Evolutionary conservation across 2,329 filamentous ascomycete genomes (phyloP), one percentile per base, ranked within the genome.

Genomic region (Trichoderma lentiforme): DNA sequence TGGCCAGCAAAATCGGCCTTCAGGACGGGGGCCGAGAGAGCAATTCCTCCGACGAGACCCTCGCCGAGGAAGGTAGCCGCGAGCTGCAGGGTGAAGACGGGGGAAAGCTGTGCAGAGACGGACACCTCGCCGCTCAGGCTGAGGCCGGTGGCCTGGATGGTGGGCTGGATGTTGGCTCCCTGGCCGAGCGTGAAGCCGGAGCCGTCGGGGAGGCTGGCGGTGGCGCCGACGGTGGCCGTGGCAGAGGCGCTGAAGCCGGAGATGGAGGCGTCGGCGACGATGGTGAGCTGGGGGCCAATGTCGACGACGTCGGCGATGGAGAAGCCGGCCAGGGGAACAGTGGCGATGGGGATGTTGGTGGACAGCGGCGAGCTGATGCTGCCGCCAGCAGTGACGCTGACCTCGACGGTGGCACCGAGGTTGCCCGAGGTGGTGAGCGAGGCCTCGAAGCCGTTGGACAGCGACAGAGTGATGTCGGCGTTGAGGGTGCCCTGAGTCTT

Each of bases 161-260:
- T 34, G 0, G 70, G 70, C 9, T 56, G n/a, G 21, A 72, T 28
- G 57, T 68, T 57, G 14, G 62, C 21, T 26, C 26, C 15, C 64
- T 24, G 58, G 30, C 58, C 43, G 43, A 73, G 51, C 1, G 43
- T 39, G 34, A 69, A 65, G 36, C 61, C 65, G 9, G 65, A 68
- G 18, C 65, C 71, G 36, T 73, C 71, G 34, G 71, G 71, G 14
- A 73, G 61, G 26, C 34, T 73, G 28, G 70, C 70, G 7, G 47
- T 12, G 15, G 61, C 61, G 14, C 71, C 71, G 30, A 71, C 51
- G 8, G 39, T 32, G 53, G 68, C 56, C 15, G 61, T 53, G 15
- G 70, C 60, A 6, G 60, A 21, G 9, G 51, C 71, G 39, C 28
- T 60, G 36, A 73, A 21, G 28, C 30, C 39, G 14, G 71, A 71